phyloP scores from a whole-genome alignment of 2,329 filamentous ascomycete genomes.

The Colletotrichum camelliae region DNA sequence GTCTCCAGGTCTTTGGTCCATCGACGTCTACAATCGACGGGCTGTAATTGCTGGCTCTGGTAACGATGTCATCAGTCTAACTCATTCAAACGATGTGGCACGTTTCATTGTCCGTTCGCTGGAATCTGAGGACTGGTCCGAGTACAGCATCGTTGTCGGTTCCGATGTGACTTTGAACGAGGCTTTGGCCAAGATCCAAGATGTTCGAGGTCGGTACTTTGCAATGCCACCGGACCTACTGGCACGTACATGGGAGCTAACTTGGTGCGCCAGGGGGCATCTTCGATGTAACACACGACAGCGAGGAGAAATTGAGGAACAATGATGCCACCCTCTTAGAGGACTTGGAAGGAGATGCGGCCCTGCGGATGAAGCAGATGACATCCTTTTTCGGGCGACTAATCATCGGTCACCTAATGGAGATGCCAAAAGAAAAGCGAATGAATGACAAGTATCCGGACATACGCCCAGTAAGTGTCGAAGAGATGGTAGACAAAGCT shows the following conservation, averaged over 20 bases:
- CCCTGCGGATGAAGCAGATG: background rate
- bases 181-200: conserved; percentile 37
- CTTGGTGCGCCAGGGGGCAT: background rate
- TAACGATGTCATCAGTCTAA: conserved; percentile 46
- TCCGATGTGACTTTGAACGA: conserved; percentile 49
- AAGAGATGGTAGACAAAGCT: background rate
- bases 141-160: conserved; percentile 37
- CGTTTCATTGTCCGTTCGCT: conserved; percentile 47
- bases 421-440: background rate
- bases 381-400: background rate
- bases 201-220: background rate
- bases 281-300: background rate
- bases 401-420: background rate
- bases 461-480: background rate
- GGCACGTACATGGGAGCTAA: no score
- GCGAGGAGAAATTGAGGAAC: background rate
- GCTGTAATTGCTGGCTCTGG: conserved; percentile 57
- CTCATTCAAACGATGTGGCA: conserved; percentile 53
- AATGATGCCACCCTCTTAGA: background rate
- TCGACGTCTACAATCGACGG: conserved; percentile 46
- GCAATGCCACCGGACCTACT: background rate
- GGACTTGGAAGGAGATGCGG: background rate
- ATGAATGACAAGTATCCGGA: background rate
- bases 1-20: conserved; percentile 39
- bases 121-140: conserved; percentile 46